Evolutionary conservation across 805 yeast genomes (phyloP).

Genomic region (Brettanomyces naardenensis): DNA sequence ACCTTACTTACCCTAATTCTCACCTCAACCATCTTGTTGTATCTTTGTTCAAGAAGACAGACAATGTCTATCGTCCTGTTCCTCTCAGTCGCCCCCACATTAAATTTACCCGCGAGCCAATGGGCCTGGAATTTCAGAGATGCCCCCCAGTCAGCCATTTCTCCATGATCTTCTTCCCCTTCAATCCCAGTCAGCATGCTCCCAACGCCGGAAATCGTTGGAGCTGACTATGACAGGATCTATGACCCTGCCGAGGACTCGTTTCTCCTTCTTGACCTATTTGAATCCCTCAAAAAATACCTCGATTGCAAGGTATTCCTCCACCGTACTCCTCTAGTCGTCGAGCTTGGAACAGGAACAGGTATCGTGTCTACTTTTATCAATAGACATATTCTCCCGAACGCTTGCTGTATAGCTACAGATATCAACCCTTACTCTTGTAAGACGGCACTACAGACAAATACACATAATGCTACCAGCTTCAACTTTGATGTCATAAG

Average conservation of each 20-base stretch:
- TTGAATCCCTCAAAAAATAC: constrained; percentile 52
- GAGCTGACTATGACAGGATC: constrained; percentile 59
- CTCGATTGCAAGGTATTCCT: constrained; percentile 17
- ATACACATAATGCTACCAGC: constrained; percentile 13
- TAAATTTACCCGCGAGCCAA: too few species aligned
- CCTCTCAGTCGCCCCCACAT: too few species aligned
- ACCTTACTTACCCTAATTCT: constrained; percentile 23
- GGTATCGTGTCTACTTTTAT: constrained; percentile 83
- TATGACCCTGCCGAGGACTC: constrained; percentile 97
- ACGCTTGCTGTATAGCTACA: constrained; percentile 53
- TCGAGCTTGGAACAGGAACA: constrained; percentile 89
- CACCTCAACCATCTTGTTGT: constrained; percentile 19
- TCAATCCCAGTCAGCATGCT: constrained; percentile 63
- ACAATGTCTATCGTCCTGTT: too few species aligned
- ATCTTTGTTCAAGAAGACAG: neutral
- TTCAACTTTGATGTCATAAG: constrained; percentile 41
- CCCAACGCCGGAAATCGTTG: constrained; percentile 61
- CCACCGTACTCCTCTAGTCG: constrained; percentile 41
- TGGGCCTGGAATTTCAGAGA: neutral
- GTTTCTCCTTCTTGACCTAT: constrained; percentile 69
- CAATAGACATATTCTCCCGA: constrained; percentile 46
- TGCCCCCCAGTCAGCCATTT: neutral
- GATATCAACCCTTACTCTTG: constrained; percentile 83
- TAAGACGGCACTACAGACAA: constrained; percentile 37
- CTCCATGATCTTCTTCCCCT: too few species aligned